phyloP scores from a whole-genome alignment of 2,329 filamentous ascomycete genomes.

The Chaetomiaceae sp. region DNA sequence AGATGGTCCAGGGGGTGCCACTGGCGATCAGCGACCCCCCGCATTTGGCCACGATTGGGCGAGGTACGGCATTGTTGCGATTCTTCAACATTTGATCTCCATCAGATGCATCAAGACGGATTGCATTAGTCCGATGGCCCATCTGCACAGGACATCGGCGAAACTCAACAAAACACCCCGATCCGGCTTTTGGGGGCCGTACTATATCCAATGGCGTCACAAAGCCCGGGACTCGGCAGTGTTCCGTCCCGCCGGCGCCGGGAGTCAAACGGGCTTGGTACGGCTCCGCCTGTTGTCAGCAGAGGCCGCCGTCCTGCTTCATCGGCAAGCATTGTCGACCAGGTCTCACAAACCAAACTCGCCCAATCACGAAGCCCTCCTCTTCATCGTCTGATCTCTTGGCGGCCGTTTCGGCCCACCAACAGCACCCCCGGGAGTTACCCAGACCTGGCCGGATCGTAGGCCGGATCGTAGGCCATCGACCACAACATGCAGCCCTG shows the following conservation, averaged over 20 bases:
- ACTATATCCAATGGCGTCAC: slow-evolving; percentile 14
- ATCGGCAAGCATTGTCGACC: not conserved
- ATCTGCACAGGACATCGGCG: not conserved
- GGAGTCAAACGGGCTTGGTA: slow-evolving; percentile 2
- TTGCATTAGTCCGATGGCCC: slow-evolving; percentile 10
- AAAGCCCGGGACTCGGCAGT: slow-evolving; percentile 4
- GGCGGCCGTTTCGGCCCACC: not conserved
- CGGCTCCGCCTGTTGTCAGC: slow-evolving; percentile 17
- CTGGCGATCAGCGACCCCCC: slow-evolving; percentile 23
- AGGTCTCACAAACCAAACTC: not conserved
- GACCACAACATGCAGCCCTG: slow-evolving; percentile 4
- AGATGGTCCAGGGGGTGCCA: slow-evolving; percentile 25
- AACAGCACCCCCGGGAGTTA: not conserved
- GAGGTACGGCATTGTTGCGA: slow-evolving; percentile 15
- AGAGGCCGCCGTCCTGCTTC: slow-evolving; percentile 24
- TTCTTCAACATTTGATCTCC: not conserved
- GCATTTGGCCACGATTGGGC: slow-evolving; percentile 23
- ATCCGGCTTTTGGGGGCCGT: slow-evolving; percentile 13
- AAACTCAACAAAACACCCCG: slow-evolving; percentile 7
- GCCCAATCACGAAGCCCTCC: slow-evolving; percentile 7
- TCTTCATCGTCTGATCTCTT: slow-evolving; percentile 5
- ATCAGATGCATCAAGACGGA: not conserved
- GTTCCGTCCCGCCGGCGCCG: slow-evolving; percentile 8
- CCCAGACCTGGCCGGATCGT: slow-evolving; percentile 13
- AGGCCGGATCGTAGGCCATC: slow-evolving; percentile 18